Percentiles rank a stretch among this genome's conserved stretches.
phyloP scores from a whole-genome alignment of 2,329 filamentous ascomycete genomes.

The Ciborinia camelliae region DNA sequence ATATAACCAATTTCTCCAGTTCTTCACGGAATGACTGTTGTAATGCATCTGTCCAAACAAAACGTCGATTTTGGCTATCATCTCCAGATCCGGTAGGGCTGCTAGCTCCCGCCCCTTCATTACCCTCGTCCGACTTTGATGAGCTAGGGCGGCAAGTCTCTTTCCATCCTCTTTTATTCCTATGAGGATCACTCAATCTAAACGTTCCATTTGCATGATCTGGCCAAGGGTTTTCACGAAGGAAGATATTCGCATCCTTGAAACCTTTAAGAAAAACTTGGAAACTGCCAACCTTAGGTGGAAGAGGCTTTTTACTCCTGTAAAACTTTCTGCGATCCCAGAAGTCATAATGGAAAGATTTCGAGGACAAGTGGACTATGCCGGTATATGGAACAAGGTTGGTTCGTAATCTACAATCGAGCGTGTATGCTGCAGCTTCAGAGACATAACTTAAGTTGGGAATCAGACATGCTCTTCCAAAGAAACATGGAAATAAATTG shows the following conservation, averaged over 20 bases:
- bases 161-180: constrained; percentile 70
- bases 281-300: constrained; percentile 90
- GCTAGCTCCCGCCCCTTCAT: constrained; percentile 52
- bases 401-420: constrained; percentile 85
- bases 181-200: constrained; percentile 63
- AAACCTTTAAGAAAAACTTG: constrained; percentile 96
- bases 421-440: constrained; percentile 92
- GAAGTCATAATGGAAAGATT: constrained; percentile 97
- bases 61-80: constrained; percentile 41
- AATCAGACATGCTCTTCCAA: constrained; percentile 89
- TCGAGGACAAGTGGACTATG: constrained; percentile 89
- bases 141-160: constrained; percentile 70
- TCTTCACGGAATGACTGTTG: constrained; percentile 94
- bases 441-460: constrained; percentile 97
- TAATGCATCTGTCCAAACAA: constrained; percentile 81
- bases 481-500: constrained; percentile 96
- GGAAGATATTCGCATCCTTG: constrained; percentile 93
- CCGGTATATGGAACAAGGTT: constrained; percentile 95
- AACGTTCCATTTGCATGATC: constrained; percentile 70
- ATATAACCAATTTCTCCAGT: constrained; percentile 91
- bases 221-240: constrained; percentile 94
- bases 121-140: constrained; percentile 55
- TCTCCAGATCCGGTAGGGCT: constrained; percentile 34
- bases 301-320: constrained; percentile 80
- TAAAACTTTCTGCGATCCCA: constrained; percentile 91